Base-by-base conservation (phyloP, 306 rosid genomes). In the Quercus agrifolia region DNA sequence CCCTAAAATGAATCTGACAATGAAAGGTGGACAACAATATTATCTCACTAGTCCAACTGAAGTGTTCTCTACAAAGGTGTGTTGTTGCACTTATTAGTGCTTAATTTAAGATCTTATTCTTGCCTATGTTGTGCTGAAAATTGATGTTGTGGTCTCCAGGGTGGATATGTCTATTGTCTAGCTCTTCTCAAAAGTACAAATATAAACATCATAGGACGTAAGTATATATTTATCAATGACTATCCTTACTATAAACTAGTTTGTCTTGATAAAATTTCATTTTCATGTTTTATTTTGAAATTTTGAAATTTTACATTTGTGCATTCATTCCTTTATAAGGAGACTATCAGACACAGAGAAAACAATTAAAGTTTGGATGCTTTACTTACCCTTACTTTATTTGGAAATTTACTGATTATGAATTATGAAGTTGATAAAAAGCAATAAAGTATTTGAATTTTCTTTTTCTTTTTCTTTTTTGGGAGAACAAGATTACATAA, bases 151-250 rank as follows among this genome's bases (percentile, higher is more conserved):
- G 74, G 63, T 70, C n/a, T 75, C 13, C 94, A 94, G 97, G 80
- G 38, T 62, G 27, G 66, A 78, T 0, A 0, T 19, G n/a, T 81
- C 23, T 86, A 75, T 78, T 96, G 99, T 75, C 78, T 93, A 72
- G 94, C 82, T 20, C 33, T 96, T 64, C 30, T 83, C 81, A 91
- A 85, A 81, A 93, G 97, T 78, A 68, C 56, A 71, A 75, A 80
- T 76, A 71, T 95, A 57, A 87, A 93, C 74, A 84, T 96, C 78
- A 90, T 96, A 49, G 99, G 99, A 85, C 98, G 98, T 96, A 76
- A 93, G 98, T 81, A 23, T 23, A 23, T 23, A 49, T 72, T 25
- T 25, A 56, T 71, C 41, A 15, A 11, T 75, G 51, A 20, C 30
- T 41, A 55, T 81, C 44, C 73, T 73, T 44, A 35, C 21, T 63